Percentiles rank a stretch among this genome's conserved stretches.
These are phyloP conservation scores for Aaosphaeria pasadenensis DNA, from an alignment of 2,329 filamentous ascomycete genomes.

Conservation along the genomic window DNA sequence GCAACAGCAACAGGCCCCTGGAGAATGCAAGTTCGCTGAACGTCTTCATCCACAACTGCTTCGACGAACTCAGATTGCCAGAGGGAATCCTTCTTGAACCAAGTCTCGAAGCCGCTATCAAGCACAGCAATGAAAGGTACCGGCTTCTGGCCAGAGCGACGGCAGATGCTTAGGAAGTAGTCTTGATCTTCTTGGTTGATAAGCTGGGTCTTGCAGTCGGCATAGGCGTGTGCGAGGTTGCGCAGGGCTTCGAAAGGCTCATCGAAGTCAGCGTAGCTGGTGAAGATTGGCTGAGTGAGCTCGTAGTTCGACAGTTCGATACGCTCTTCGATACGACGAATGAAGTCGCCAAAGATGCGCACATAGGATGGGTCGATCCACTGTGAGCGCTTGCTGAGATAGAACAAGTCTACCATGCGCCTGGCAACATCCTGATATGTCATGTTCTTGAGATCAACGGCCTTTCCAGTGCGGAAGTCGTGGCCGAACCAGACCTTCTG, in stretches of 20 bases:
- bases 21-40: slow-evolving; percentile 32
- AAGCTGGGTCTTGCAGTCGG: slow-evolving; percentile 5
- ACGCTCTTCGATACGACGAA: slow-evolving; percentile 51
- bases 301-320: slow-evolving; percentile 7
- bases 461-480: slow-evolving; percentile 69
- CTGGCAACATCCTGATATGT: slow-evolving; percentile 86
- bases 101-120: slow-evolving; percentile 37
- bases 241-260: slow-evolving; percentile 8
- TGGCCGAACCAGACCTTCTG: slow-evolving; percentile 96
- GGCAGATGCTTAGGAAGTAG: slow-evolving; percentile 31
- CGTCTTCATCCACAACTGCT: slow-evolving; percentile 34
- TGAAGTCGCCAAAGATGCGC: slow-evolving; percentile 81
- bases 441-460: slow-evolving; percentile 92
- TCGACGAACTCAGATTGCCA: slow-evolving; percentile 41
- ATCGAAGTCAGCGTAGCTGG: slow-evolving; percentile 8
- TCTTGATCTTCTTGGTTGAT: slow-evolving; percentile 11
- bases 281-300: slow-evolving; percentile 9
- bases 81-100: slow-evolving; percentile 42
- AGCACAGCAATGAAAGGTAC: slow-evolving; percentile 34
- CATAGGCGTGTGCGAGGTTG: slow-evolving; percentile 9
- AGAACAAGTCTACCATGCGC: slow-evolving; percentile 85
- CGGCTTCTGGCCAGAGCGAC: slow-evolving; percentile 30
- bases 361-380: slow-evolving; percentile 86
- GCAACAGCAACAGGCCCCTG: slow-evolving; percentile 36
- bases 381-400: slow-evolving; percentile 82